A percentile compares a stretch with the other conserved stretches of the same genome.
These are phyloP conservation scores for Candida dubliniensis DNA, from an alignment of 1,139 yeast species.

Conservation along the genomic window DNA sequence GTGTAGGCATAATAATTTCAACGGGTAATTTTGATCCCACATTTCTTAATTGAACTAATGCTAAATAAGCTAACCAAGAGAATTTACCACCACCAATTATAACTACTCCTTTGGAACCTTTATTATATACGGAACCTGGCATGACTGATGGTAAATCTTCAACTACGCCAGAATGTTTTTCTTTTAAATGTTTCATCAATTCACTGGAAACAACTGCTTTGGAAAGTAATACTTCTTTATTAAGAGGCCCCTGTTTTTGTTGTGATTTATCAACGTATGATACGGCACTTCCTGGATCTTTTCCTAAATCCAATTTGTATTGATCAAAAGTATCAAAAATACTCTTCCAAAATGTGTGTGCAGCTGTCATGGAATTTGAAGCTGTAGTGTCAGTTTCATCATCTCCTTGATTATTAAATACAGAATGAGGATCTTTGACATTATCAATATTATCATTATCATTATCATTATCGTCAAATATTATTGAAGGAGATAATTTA, in stretches of 20 bases:
- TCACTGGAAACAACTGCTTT: conserved; percentile 29
- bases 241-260: conserved; percentile 25
- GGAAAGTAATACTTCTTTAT: conserved; percentile 30
- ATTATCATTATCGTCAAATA: not conserved
- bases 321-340: conserved; percentile 21
- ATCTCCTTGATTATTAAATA: not conserved
- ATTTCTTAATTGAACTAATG: conserved; percentile 33
- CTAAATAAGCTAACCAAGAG: conserved; percentile 41
- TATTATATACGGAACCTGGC: conserved; percentile 25
- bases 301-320: conserved; percentile 16
- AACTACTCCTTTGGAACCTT: conserved; percentile 34
- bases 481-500: not conserved
- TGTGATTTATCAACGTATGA: conserved; percentile 22
- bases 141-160: conserved; percentile 26
- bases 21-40: conserved; percentile 39
- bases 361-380: conserved; percentile 1
- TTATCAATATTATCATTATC: not conserved
- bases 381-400: not conserved
- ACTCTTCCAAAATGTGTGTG: conserved; percentile 25
- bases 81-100: conserved; percentile 40
- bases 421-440: not conserved
- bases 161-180: conserved; percentile 26
- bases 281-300: conserved; percentile 22
- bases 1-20: conserved; percentile 38
- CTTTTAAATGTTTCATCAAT: conserved; percentile 23